Base-by-base conservation (phyloP, 1,284 basidiomycete genomes). In the Fistulina hepatica region DNA sequence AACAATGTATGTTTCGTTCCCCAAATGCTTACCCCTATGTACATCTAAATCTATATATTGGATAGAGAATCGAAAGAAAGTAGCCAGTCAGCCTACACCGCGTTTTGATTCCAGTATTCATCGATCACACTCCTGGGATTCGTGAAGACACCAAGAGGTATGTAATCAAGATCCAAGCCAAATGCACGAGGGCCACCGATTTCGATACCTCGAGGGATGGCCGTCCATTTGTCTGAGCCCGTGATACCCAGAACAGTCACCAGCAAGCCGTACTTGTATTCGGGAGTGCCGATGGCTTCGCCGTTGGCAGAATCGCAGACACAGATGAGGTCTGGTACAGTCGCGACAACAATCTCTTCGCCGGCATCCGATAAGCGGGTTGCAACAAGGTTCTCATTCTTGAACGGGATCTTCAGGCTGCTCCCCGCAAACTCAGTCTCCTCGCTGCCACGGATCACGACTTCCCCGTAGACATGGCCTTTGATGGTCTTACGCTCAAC, bases 251-350 rank as follows among this genome's bases (percentile, higher is more conserved):
- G 55, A 33, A 77, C 71, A 9, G 69, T 56, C 7, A 74, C 74
- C 21, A 70, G 63, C 27, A 74, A 52, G 8, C 75, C 73, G 45
- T 74, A 75, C 42, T 64, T 66, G 48, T 64, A 66, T 36, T 65
- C 52, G 21, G 59, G 61, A 9, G 60, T 63, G 10, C 75, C 74
- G 13, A 78, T 58, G 2, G 71, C 69, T 8, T 64, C 54, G 6
- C 75, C 75, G 26, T 57, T 71, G 42, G 69, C 66, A 10, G 69
- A 65, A 44, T 78, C 73, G 12, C 75, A 57, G 8, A 78, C 71
- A 1, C 67, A 63, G 35, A 78, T 76, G 19, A 78, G 59, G 52
- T 77, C 76, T 3, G 75, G 75, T 4, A 78, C 73, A 11, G 61
- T 64, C 26, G 59, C 61, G 1, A 59, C 47, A 23, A 61, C 52